phyloP scores from a whole-genome alignment of 1,139 yeast species.

The Candida pseudocylindracea region DNA sequence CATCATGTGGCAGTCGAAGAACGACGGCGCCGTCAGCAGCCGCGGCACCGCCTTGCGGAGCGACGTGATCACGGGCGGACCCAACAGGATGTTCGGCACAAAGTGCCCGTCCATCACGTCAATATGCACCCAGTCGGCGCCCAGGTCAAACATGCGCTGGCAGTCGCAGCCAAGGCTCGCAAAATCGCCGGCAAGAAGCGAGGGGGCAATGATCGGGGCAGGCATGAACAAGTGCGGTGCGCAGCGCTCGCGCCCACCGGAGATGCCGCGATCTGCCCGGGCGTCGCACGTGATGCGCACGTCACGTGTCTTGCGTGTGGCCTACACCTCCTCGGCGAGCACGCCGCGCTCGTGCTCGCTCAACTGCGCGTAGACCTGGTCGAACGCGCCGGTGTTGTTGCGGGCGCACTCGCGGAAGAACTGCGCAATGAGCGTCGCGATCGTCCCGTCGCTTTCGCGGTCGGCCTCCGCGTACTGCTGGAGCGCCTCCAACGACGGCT shows the following conservation, averaged over 20 bases:
- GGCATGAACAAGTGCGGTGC: constrained; percentile 27
- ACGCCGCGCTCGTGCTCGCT: too few species aligned
- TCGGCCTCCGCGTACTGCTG: constrained; percentile 28
- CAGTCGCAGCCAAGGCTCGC: constrained; percentile 79
- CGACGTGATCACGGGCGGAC: constrained; percentile 72
- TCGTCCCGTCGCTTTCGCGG: constrained; percentile 16
- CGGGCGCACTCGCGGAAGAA: constrained; percentile 47
- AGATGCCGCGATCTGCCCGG: too few species aligned
- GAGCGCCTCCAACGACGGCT: constrained; percentile 35
- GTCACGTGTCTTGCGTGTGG: too few species aligned
- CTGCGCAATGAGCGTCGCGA: constrained; percentile 18
- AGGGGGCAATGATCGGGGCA: constrained; percentile 80
- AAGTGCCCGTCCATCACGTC: constrained; percentile 99
- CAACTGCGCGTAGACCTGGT: too few species aligned
- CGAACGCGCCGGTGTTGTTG: constrained; percentile 30
- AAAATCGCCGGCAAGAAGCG: constrained; percentile 86
- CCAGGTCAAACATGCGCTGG: constrained; percentile 49
- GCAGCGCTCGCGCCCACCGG: too few species aligned
- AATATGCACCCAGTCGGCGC: constrained; percentile 92
- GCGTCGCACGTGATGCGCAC: too few species aligned
- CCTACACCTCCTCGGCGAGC: too few species aligned
- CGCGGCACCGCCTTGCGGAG: constrained; percentile 59
- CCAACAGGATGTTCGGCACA: constrained; percentile 89
- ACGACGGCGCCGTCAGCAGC: constrained; percentile 25
- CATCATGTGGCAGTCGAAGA: constrained; percentile 99